A percentile compares a stretch with the other conserved stretches of the same genome.
phyloP scores from a whole-genome alignment of 1,284 basidiomycete species.

The Cutaneotrichosporon mucoides region DNA sequence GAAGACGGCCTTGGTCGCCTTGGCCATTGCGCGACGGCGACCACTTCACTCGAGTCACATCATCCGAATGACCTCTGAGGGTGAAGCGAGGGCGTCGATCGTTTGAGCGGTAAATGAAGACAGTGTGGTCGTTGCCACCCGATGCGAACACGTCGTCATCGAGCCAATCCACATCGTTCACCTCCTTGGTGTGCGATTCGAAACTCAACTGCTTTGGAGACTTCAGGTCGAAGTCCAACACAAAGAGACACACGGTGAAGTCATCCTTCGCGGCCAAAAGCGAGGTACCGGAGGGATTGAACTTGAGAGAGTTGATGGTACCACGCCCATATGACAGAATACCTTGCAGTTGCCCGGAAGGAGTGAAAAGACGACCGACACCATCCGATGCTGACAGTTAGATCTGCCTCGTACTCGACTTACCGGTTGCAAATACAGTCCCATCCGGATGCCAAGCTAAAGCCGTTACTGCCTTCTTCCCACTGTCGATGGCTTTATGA shows the following conservation, averaged over 20 bases:
- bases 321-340: conserved; percentile 43
- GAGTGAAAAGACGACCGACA: conserved; percentile 41
- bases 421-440: conserved; percentile 38
- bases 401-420: neutral
- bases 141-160: conserved; percentile 46
- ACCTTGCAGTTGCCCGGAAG: conserved; percentile 38
- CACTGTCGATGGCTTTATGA: conserved; percentile 40
- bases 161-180: conserved; percentile 47
- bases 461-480: conserved; percentile 35
- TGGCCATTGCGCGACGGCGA: conserved; percentile 22
- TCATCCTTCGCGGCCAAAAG: conserved; percentile 38
- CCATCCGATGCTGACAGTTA: conserved; percentile 27
- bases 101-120: conserved; percentile 37
- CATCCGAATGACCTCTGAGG: conserved; percentile 43
- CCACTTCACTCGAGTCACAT: conserved; percentile 41
- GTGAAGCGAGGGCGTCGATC: conserved; percentile 37
- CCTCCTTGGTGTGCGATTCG: conserved; percentile 41
- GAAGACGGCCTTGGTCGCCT: conserved; percentile 17
- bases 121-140: conserved; percentile 40
- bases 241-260: conserved; percentile 27
- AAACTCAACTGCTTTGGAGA: conserved; percentile 24
- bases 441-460: conserved; percentile 45
- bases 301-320: conserved; percentile 38
- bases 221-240: conserved; percentile 20
- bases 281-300: conserved; percentile 36